Conservation (phyloP, 768 basidiomycete genomes). For the Porpolomopsis calyptriformis region DNA sequence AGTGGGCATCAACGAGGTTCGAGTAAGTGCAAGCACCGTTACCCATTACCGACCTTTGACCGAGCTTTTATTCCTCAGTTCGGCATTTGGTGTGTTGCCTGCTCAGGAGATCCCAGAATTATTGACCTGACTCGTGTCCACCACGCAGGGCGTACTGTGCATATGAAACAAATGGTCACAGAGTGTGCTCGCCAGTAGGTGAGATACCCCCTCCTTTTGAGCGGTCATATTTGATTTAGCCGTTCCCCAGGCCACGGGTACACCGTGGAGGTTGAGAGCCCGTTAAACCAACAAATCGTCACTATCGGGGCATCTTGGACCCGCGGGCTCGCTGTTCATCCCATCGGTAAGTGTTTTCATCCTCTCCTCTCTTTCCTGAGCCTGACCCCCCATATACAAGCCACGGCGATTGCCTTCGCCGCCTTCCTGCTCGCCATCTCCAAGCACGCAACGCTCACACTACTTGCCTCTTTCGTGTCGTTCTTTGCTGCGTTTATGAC, state of each 20-base stretch:
- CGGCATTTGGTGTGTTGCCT: constrained; percentile 52
- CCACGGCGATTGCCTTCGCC: constrained; percentile 47
- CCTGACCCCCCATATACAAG: constrained; percentile 16
- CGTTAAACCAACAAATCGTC: constrained; percentile 23
- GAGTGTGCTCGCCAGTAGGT: constrained; percentile 43
- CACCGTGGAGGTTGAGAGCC: constrained; percentile 30
- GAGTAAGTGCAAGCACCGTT: constrained; percentile 32
- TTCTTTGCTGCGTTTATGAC: constrained; percentile 63
- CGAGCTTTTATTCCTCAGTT: constrained; percentile 31
- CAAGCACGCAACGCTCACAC: constrained; percentile 42
- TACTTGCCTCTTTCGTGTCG: constrained; percentile 54
- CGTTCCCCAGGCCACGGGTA: constrained; percentile 43
- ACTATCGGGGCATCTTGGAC: constrained; percentile 54
- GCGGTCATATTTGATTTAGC: neutral
- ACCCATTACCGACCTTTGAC: neutral
- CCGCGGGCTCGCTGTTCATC: constrained; percentile 62
- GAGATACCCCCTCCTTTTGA: neutral
- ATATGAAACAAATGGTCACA: constrained; percentile 31
- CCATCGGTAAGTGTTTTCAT: constrained; percentile 45
- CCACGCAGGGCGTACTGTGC: constrained; percentile 52
- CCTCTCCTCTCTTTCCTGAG: neutral
- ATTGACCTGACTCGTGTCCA: constrained; percentile 1
- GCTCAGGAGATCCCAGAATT: neutral
- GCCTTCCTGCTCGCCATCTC: constrained; percentile 57
- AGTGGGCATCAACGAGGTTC: constrained; percentile 33